Evolutionary conservation across 495 filamentous ascomycete genomes (phyloP), one percentile per base, ranked within the genome.

Genomic region (Talaromyces nanjingensis): DNA sequence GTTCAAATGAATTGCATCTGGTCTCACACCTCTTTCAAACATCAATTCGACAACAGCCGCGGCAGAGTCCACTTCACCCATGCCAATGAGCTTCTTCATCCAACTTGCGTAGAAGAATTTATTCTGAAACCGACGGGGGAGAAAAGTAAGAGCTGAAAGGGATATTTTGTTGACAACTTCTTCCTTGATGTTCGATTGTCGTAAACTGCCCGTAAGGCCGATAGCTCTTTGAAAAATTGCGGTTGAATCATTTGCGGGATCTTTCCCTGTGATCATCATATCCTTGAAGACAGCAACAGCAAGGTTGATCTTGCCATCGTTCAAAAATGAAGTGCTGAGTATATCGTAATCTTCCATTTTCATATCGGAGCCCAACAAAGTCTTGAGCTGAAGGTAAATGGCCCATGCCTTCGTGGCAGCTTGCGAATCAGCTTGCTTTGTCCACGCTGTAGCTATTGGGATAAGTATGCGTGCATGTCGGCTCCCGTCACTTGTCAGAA

Each of bases 61-160:
- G 6, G 89, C 89, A 9, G 87, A 87, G 66, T 89, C 83, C 18
- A 89, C 76, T 63, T 91, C 84, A 6, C 86, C 87, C 68, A 85
- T 84, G 29, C 87, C 88, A 64, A 93, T 87, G 2, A 93, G 81
- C 47, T 90, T 87, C 72, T 91, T 92, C 69, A 92, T 79, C 89
- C 89, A 93, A 67, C 86, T 91, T 12, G 87, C 90, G 65, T 88
- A 87, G 72, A 93, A 93, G 73, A 89, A 92, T 47, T 89, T 86
- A 68, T 90, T 92, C 59, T 88, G 84, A 58, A 89, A 84, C 27
- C 74, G 76, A 8, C 82, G 76, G 6, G 90, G 89, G 20, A 91
- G 69, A 47, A 79, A 68, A 7, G 79, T 81, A 18, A 87, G 70
- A 24, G 76, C 77, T 1, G 79, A 76, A 12, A 83, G 68, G 4